Conservation (phyloP, 2,329 filamentous ascomycete species). For the Aspergillus phoenicis region DNA sequence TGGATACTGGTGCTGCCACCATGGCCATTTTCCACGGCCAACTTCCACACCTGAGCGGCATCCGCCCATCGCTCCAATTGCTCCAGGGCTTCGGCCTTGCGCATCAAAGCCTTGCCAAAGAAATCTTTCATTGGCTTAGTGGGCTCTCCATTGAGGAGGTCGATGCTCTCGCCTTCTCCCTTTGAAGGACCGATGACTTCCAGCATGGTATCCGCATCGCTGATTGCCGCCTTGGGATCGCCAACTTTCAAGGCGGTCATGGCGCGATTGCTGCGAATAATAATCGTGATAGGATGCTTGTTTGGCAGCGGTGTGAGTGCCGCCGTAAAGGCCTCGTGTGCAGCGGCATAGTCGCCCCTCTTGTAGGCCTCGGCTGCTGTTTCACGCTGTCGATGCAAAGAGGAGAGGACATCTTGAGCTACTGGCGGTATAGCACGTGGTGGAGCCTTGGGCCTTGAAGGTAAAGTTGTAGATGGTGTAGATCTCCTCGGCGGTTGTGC, state of each 20-base stretch:
- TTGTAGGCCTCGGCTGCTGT: conserved; percentile 90
- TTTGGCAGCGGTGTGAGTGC: conserved; percentile 75
- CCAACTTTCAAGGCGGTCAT: conserved; percentile 89
- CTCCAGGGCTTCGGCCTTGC: conserved; percentile 93
- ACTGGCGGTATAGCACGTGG: conserved; percentile 63
- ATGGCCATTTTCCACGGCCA: conserved; percentile 79
- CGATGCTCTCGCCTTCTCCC: conserved; percentile 79
- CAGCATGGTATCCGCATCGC: conserved; percentile 80
- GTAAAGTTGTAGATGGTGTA: conserved; percentile 49
- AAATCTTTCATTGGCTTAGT: conserved; percentile 88
- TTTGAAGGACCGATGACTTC: conserved; percentile 75
- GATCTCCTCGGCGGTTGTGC: conserved; percentile 43
- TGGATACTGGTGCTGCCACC: conserved; percentile 83
- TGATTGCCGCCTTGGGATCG: conserved; percentile 82
- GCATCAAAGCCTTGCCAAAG: conserved; percentile 88
- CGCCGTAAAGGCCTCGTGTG: conserved; percentile 78
- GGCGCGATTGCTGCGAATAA: conserved; percentile 89
- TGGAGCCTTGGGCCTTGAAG: conserved; percentile 51
- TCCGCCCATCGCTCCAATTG: conserved; percentile 94
- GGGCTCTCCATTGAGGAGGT: conserved; percentile 65
- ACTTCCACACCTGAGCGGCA: conserved; percentile 76
- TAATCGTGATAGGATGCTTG: conserved; percentile 78
- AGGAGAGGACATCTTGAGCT: conserved; percentile 68
- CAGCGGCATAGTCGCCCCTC: conserved; percentile 85
- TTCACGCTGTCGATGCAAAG: conserved; percentile 75